Conservation (phyloP, 2,329 filamentous ascomycete genomes). For the Botrytis fabae region DNA sequence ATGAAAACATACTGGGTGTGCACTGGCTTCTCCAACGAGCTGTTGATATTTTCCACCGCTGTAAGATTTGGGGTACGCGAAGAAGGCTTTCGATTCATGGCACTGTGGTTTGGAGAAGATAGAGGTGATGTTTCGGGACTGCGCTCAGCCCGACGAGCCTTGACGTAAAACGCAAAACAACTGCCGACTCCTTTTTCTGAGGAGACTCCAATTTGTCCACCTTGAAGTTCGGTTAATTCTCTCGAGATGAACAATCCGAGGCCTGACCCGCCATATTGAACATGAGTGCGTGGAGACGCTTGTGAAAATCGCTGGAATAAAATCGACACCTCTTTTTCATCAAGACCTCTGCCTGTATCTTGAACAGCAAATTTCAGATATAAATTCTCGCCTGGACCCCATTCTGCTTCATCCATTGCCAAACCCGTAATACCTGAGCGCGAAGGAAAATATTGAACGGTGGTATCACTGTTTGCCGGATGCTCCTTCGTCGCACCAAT, state of each 20-base stretch:
- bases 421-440: slow-evolving; percentile 37
- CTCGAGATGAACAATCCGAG: slow-evolving; percentile 79
- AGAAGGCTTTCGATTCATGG: neutral
- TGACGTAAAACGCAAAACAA: slow-evolving; percentile 74
- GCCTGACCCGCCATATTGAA: slow-evolving; percentile 82
- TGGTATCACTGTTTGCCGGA: slow-evolving; percentile 51
- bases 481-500: slow-evolving; percentile 37
- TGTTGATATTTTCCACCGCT: neutral
- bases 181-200: slow-evolving; percentile 68
- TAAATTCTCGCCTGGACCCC: slow-evolving; percentile 70
- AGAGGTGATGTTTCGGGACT: slow-evolving; percentile 14
- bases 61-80: neutral
- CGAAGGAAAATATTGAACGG: slow-evolving; percentile 42
- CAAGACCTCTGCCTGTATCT: slow-evolving; percentile 75
- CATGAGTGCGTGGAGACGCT: slow-evolving; percentile 74
- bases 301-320: slow-evolving; percentile 76
- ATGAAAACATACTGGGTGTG: neutral
- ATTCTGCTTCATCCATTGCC: slow-evolving; percentile 44
- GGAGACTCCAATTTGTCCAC: slow-evolving; percentile 75
- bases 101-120: slow-evolving; percentile 8
- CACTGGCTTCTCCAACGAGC: neutral
- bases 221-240: slow-evolving; percentile 75
- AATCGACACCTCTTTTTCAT: slow-evolving; percentile 67
- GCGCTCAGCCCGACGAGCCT: slow-evolving; percentile 41
- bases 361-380: slow-evolving; percentile 73